Conservation (phyloP, 768 basidiomycete species). For the Pleurotus pulmonarius region DNA sequence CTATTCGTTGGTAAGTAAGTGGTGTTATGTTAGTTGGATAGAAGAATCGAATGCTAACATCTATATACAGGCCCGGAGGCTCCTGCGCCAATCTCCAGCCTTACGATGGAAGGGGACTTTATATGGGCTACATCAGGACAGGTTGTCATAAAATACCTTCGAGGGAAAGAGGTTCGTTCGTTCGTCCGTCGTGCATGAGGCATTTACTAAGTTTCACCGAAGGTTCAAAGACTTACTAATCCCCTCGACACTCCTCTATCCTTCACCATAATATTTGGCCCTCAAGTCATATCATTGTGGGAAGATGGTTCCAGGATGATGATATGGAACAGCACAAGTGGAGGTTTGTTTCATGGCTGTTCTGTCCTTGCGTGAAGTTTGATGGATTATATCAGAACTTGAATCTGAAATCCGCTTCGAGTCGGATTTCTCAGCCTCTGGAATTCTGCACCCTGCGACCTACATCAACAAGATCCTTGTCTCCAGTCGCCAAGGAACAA, state of each 20-base stretch:
- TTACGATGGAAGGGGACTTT: slow-evolving; percentile 82
- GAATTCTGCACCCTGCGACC: slow-evolving; percentile 88
- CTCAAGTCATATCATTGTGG: slow-evolving; percentile 73
- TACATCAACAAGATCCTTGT: slow-evolving; percentile 95
- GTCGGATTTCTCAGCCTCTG: slow-evolving; percentile 78
- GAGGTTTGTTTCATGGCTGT: slow-evolving; percentile 38
- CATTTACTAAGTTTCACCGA: slow-evolving; percentile 10
- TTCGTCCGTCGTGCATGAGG: background rate
- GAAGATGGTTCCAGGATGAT: slow-evolving; percentile 77
- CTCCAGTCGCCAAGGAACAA: slow-evolving; percentile 70
- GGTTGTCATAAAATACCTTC: slow-evolving; percentile 69
- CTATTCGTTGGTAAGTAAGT: slow-evolving; percentile 85
- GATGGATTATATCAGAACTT: slow-evolving; percentile 39
- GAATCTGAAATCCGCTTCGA: slow-evolving; percentile 77
- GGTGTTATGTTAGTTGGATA: slow-evolving; percentile 3
- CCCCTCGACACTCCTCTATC: slow-evolving; percentile 59
- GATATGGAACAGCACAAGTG: slow-evolving; percentile 66
- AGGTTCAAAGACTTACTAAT: slow-evolving; percentile 61
- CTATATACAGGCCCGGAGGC: slow-evolving; percentile 71
- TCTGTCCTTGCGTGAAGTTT: background rate
- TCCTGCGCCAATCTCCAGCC: slow-evolving; percentile 63
- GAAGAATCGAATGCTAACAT: background rate
- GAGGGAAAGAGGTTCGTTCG: slow-evolving; percentile 77
- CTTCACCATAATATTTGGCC: slow-evolving; percentile 76
- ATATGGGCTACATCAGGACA: slow-evolving; percentile 78